phyloP scores from a whole-genome alignment of 2,329 filamentous ascomycete species.

The Emericellopsis atlantica region DNA sequence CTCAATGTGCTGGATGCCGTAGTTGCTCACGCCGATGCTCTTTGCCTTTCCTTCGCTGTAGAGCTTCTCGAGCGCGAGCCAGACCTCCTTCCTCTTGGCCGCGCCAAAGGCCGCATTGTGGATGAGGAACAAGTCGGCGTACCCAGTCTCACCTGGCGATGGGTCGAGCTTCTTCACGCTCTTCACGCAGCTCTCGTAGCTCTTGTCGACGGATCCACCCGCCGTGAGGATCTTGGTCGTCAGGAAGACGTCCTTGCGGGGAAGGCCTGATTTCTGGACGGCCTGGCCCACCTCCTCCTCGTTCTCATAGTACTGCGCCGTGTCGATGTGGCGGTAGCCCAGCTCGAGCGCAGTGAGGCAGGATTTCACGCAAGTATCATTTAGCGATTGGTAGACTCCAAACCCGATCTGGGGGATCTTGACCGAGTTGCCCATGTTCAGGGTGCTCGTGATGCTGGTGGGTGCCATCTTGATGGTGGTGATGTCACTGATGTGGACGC shows the following conservation, averaged over 20 bases:
- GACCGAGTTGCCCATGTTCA: constrained; percentile 3
- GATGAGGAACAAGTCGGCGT: constrained; percentile 58
- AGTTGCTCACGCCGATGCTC: constrained; percentile 62
- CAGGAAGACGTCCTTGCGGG: constrained; percentile 49
- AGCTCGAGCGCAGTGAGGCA: constrained; percentile 42
- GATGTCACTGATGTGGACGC: neutral
- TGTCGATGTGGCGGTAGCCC: constrained; percentile 54
- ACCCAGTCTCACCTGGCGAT: constrained; percentile 35
- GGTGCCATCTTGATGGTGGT: neutral
- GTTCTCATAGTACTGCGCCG: constrained; percentile 53
- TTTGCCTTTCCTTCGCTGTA: constrained; percentile 45
- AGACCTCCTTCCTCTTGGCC: constrained; percentile 43
- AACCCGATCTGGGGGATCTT: constrained; percentile 56
- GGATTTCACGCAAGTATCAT: constrained; percentile 40
- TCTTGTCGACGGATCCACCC: constrained; percentile 38
- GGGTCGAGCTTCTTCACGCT: constrained; percentile 48
- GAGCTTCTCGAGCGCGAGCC: constrained; percentile 51
- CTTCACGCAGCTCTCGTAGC: constrained; percentile 44
- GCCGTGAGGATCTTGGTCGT: constrained; percentile 56
- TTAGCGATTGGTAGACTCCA: constrained; percentile 53
- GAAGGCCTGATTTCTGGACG: constrained; percentile 40
- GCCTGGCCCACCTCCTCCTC: constrained; percentile 55
- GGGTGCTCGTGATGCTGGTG: constrained; percentile 4
- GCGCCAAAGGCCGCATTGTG: constrained; percentile 47
- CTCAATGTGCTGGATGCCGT: constrained; percentile 53